Evolutionary conservation across 768 basidiomycete species (phyloP).

Genomic region (Boletus barrowsii): DNA sequence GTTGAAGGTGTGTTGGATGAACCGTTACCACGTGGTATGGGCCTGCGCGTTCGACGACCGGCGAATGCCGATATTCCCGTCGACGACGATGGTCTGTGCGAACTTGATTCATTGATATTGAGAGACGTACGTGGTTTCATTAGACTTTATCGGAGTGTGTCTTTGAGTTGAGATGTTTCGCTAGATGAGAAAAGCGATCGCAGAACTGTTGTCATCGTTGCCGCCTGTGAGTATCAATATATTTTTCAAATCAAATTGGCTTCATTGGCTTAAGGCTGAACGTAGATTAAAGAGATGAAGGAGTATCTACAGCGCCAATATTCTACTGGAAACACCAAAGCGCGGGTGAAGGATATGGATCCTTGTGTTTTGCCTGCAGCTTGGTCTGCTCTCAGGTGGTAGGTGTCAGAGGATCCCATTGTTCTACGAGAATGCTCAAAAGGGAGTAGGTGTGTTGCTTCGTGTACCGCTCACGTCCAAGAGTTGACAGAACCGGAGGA

Average conservation of each 20-base stretch:
- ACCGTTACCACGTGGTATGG: slow-evolving; percentile 59
- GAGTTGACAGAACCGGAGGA: slow-evolving; percentile 56
- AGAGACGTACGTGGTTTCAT: slow-evolving; percentile 39
- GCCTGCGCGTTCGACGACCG: slow-evolving; percentile 45
- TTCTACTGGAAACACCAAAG: slow-evolving; percentile 49
- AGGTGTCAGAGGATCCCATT: slow-evolving; percentile 1
- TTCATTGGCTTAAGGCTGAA: not conserved
- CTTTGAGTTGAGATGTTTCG: not conserved
- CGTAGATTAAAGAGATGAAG: slow-evolving; percentile 56
- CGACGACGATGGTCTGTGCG: slow-evolving; percentile 40
- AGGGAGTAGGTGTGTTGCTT: slow-evolving; percentile 58
- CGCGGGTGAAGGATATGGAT: slow-evolving; percentile 51
- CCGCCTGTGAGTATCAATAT: slow-evolving; percentile 41
- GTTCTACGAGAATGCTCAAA: not conserved
- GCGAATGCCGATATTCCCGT: not conserved
- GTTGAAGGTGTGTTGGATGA: slow-evolving; percentile 51
- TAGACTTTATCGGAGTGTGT: slow-evolving; percentile 11
- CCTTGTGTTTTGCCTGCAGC: slow-evolving; percentile 51
- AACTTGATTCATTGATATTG: slow-evolving; percentile 48
- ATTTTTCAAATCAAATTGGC: not conserved
- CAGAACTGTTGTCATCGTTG: slow-evolving; percentile 41
- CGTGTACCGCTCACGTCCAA: slow-evolving; percentile 70
- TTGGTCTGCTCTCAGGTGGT: slow-evolving; percentile 67
- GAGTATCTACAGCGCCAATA: slow-evolving; percentile 51
- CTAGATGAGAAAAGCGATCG: slow-evolving; percentile 42